A percentile compares a stretch with the other conserved stretches of the same genome.
These are phyloP conservation scores for Chamaecrista fasciculata DNA, from an alignment of 306 rosid species.

Conservation along the genomic window DNA sequence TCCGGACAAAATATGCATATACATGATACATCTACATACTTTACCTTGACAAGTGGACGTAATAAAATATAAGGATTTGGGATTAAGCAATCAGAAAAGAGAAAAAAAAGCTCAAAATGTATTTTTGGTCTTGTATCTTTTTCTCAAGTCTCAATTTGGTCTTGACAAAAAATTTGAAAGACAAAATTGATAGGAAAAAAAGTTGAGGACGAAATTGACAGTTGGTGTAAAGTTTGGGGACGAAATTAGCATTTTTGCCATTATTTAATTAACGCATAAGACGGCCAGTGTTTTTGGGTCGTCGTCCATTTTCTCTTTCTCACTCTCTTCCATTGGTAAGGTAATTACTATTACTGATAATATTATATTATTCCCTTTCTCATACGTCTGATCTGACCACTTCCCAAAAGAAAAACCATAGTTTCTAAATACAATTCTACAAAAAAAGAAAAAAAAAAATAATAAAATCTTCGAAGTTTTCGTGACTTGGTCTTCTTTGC, in stretches of 20 bases:
- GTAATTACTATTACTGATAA: too few species aligned
- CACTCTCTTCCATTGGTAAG: conserved; percentile 31
- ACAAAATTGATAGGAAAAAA: not conserved
- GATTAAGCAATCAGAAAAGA: too few species aligned
- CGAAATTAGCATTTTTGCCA: not conserved
- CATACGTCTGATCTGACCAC: conserved; percentile 5
- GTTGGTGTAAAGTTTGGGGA: not conserved
- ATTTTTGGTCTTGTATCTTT: too few species aligned
- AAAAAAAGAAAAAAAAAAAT: not conserved
- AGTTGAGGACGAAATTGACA: not conserved
- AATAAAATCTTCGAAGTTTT: conserved; percentile 17
- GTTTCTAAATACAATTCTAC: not conserved
- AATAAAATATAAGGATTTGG: not conserved
- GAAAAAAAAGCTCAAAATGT: too few species aligned
- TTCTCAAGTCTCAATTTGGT: too few species aligned
- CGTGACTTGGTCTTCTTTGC: conserved; percentile 37
- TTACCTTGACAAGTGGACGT: not conserved
- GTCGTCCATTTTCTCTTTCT: not conserved
- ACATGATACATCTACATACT: not conserved
- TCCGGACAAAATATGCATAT: not conserved
- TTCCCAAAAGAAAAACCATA: not conserved
- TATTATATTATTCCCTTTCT: too few species aligned
- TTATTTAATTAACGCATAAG: conserved; percentile 33
- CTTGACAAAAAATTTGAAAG: not conserved
- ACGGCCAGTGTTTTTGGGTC: conserved; percentile 14